phyloP scores from a whole-genome alignment of 768 basidiomycete species.

The Phaeolepiota aurea region DNA sequence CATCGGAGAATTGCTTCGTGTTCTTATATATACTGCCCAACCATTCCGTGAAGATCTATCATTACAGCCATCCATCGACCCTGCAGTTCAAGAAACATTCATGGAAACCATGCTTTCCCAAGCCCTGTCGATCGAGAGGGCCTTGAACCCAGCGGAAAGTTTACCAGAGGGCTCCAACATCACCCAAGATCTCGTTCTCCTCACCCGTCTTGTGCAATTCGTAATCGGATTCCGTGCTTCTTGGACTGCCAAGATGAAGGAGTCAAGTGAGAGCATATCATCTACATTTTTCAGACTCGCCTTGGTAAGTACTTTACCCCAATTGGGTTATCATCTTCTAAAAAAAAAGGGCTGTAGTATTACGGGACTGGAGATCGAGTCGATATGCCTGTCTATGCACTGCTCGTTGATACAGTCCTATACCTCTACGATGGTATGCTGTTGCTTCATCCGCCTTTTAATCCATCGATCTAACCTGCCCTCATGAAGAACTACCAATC shows the following conservation, averaged over 20 bases:
- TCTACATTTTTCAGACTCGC: constrained; percentile 38
- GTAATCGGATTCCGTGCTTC: constrained; percentile 53
- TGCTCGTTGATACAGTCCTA: constrained; percentile 67
- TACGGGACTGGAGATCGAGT: constrained; percentile 45
- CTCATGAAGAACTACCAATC: constrained; percentile 45
- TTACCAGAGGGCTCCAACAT: constrained; percentile 13
- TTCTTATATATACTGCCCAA: constrained; percentile 60
- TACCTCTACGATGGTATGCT: constrained; percentile 65
- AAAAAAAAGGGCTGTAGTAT: constrained; percentile 35
- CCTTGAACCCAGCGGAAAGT: constrained; percentile 17
- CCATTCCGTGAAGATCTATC: constrained; percentile 44
- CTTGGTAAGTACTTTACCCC: constrained; percentile 32
- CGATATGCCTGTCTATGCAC: constrained; percentile 50
- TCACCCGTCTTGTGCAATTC: constrained; percentile 67
- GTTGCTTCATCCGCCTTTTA: neutral
- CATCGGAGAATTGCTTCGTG: constrained; percentile 60
- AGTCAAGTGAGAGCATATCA: constrained; percentile 32
- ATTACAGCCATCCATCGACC: constrained; percentile 41
- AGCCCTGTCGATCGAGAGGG: constrained; percentile 30
- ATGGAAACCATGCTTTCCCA: constrained; percentile 38
- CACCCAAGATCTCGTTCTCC: constrained; percentile 39
- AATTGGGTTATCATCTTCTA: constrained; percentile 1
- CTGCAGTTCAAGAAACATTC: constrained; percentile 49
- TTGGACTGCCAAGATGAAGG: constrained; percentile 48
- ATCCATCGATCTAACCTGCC: constrained; percentile 1